phyloP scores from a whole-genome alignment of 2,329 filamentous ascomycete species.

The Plenodomus biglobosus region DNA sequence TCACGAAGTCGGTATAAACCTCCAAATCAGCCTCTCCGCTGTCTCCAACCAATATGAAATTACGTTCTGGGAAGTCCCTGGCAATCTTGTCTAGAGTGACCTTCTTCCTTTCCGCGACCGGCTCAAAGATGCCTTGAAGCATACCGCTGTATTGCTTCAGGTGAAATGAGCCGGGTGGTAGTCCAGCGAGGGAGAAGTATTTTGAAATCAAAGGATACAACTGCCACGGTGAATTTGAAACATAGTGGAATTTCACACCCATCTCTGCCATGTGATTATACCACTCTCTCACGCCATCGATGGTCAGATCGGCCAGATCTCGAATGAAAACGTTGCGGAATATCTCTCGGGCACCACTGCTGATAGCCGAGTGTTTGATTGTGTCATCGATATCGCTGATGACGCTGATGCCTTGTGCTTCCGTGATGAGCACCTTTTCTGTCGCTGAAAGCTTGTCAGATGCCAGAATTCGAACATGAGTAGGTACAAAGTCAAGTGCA shows the following conservation, averaged over 20 bases:
- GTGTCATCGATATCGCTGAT: slow-evolving; percentile 99
- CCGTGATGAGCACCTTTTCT: slow-evolving; percentile 74
- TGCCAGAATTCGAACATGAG: slow-evolving; percentile 82
- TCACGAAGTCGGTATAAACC: slow-evolving; percentile 90
- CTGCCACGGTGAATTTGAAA: slow-evolving; percentile 99
- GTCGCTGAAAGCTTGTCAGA: slow-evolving; percentile 82
- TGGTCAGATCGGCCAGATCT: slow-evolving; percentile 75
- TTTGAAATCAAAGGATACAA: slow-evolving; percentile 85
- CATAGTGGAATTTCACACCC: slow-evolving; percentile 91
- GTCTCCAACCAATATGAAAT: slow-evolving; percentile 90
- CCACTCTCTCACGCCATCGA: slow-evolving; percentile 89
- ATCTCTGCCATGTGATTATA: slow-evolving; percentile 75
- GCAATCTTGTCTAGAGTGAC: slow-evolving; percentile 82
- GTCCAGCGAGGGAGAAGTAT: slow-evolving; percentile 76
- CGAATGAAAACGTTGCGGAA: slow-evolving; percentile 95
- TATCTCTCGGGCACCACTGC: slow-evolving; percentile 83
- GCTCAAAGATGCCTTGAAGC: slow-evolving; percentile 97
- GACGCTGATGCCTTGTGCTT: slow-evolving; percentile 78
- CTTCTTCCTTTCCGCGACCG: slow-evolving; percentile 92
- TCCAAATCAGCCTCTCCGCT: slow-evolving; percentile 96
- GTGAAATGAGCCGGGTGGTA: slow-evolving; percentile 89
- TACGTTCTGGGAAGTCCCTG: slow-evolving; percentile 83
- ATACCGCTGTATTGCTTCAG: slow-evolving; percentile 96
- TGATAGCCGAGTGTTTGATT: slow-evolving; percentile 92
- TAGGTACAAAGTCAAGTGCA: slow-evolving; percentile 85